These are phyloP conservation scores for Saksenaea vasiformis DNA, from an alignment of 371 early-diverging fungal genomes.

Conservation along the genomic window DNA sequence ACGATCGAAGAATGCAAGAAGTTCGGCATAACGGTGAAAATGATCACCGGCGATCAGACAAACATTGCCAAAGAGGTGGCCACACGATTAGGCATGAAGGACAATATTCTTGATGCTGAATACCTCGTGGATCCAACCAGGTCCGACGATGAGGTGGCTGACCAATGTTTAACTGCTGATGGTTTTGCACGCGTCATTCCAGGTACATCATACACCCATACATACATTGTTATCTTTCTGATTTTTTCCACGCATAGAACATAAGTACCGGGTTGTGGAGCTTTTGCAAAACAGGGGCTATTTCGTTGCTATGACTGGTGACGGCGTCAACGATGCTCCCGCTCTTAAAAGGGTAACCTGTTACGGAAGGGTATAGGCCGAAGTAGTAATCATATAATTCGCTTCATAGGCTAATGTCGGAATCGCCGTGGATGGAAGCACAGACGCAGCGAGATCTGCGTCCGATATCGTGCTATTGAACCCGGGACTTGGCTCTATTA, in stretches of 20 bases:
- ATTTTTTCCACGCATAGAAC: conserved; percentile 34
- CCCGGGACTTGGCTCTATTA: conserved; percentile 87
- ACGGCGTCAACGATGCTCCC: conserved; percentile 88
- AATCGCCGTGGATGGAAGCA: conserved; percentile 85
- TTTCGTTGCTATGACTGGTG: conserved; percentile 86
- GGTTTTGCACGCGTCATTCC: conserved; percentile 80
- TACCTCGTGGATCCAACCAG: conserved; percentile 66
- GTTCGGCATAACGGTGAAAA: conserved; percentile 74
- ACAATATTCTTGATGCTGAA: conserved; percentile 70
- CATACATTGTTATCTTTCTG: background rate
- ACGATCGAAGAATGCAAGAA: conserved; percentile 69
- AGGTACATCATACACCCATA: conserved; percentile 12
- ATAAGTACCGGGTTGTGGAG: conserved; percentile 83
- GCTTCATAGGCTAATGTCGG: conserved; percentile 71
- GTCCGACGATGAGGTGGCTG: conserved; percentile 51
- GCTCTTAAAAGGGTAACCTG: conserved; percentile 69
- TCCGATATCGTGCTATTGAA: conserved; percentile 91
- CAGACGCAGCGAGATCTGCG: conserved; percentile 92
- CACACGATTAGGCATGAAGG: conserved; percentile 66
- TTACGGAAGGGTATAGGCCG: too few relatives aligned
- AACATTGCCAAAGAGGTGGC: conserved; percentile 85
- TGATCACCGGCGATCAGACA: conserved; percentile 85
- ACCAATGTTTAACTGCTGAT: conserved; percentile 66
- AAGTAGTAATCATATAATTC: too few relatives aligned
- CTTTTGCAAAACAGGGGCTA: conserved; percentile 71